A percentile compares a stretch with the other conserved stretches of the same genome.
Evolutionary conservation across 331 rosid genomes (phyloP).

Genomic region (Cucumis variabilis): DNA sequence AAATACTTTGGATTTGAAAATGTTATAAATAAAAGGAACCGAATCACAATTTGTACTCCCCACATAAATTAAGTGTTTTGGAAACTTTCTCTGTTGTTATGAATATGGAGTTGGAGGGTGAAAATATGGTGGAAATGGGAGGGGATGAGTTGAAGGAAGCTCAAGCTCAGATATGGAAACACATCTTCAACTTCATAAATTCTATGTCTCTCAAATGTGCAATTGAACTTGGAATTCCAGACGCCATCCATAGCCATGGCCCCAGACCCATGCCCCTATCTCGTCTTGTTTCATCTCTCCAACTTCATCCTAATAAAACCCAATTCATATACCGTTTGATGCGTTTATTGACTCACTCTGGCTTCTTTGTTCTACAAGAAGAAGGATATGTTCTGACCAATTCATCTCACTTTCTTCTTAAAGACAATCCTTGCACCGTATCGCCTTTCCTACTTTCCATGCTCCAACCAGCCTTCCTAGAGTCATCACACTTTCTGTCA

Average conservation of each 20-base stretch:
- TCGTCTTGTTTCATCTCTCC: slow-evolving; percentile 44
- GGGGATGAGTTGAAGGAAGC: slow-evolving; percentile 29
- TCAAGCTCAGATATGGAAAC: slow-evolving; percentile 43
- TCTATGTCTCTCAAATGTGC: neutral
- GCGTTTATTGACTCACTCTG: neutral
- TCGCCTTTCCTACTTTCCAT: neutral
- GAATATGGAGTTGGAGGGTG: neutral
- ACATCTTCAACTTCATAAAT: slow-evolving; percentile 34
- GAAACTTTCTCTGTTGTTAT: too few relatives aligned
- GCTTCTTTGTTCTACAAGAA: neutral
- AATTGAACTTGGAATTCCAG: too few relatives aligned
- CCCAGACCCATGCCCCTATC: slow-evolving; percentile 45
- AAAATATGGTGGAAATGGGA: neutral
- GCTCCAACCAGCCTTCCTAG: neutral
- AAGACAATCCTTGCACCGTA: neutral
- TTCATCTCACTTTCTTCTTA: neutral
- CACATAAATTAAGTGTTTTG: too few relatives aligned
- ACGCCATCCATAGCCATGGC: slow-evolving; percentile 42
- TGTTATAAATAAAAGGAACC: too few relatives aligned
- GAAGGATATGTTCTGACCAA: neutral
- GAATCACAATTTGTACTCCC: too few relatives aligned
- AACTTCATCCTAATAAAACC: slow-evolving; percentile 35
- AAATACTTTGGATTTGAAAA: too few relatives aligned
- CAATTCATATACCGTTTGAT: neutral
- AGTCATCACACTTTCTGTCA: neutral